Evolutionary conservation across 225 moss, liverwort and hornwort genomes (phyloP).

Genomic region (Bryoerythrophyllum caledonicum): DNA sequence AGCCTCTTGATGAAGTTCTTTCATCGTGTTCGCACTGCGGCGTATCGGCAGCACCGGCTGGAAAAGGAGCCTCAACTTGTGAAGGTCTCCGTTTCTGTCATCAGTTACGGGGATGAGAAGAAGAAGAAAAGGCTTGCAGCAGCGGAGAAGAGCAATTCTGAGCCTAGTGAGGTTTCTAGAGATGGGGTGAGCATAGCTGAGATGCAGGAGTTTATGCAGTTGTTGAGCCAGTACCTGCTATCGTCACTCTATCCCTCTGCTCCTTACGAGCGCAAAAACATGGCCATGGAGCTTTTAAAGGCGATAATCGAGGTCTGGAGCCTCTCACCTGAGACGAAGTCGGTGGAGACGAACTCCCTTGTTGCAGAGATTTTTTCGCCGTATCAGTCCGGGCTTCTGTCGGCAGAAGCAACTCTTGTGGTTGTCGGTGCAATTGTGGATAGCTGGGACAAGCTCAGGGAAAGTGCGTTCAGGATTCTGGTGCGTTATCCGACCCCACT

Average conservation of each 20-base stretch:
- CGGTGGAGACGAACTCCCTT: conserved; percentile 29
- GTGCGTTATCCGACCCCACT: conserved; percentile 85
- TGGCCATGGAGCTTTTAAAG: conserved; percentile 94
- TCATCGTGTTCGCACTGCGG: conserved; percentile 78
- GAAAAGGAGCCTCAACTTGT: conserved; percentile 42
- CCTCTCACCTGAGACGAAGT: conserved; percentile 50
- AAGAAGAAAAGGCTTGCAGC: conserved; percentile 45
- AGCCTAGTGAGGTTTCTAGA: conserved; percentile 25
- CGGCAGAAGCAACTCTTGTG: conserved; percentile 86
- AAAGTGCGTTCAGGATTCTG: conserved; percentile 86
- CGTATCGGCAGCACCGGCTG: conserved; percentile 69
- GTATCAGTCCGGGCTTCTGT: conserved; percentile 73
- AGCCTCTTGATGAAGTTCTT: conserved; percentile 94
- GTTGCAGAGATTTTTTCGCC: conserved; percentile 64
- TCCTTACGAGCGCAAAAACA: conserved; percentile 92
- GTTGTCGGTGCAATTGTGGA: conserved; percentile 95
- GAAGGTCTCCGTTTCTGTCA: conserved; percentile 29
- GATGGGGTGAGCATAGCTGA: conserved; percentile 60
- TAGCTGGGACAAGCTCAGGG: conserved; percentile 98
- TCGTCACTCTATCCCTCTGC: conserved; percentile 95
- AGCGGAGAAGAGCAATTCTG: conserved; percentile 26
- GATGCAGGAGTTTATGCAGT: conserved; percentile 94
- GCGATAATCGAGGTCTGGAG: conserved; percentile 89
- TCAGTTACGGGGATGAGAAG: conserved; percentile 50
- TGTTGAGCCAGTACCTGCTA: conserved; percentile 82